phyloP scores from a whole-genome alignment of 495 filamentous ascomycete genomes.

The Hypoxylon subgilvum region DNA sequence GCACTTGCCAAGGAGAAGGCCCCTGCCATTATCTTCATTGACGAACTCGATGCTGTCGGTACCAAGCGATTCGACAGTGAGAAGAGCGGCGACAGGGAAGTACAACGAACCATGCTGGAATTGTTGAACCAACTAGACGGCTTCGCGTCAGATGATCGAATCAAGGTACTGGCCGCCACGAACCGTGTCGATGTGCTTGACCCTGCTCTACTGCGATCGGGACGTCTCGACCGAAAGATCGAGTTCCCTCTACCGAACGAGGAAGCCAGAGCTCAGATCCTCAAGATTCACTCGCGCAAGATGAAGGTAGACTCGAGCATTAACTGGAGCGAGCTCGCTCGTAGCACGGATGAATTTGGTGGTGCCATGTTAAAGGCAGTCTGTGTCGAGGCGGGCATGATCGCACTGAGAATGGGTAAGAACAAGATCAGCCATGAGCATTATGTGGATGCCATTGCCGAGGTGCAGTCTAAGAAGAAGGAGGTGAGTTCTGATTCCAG shows the following conservation, averaged over 20 bases:
- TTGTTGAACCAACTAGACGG: slow-evolving; percentile 98
- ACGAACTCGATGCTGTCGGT: slow-evolving; percentile 95
- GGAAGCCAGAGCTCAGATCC: slow-evolving; percentile 94
- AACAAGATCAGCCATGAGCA: slow-evolving; percentile 97
- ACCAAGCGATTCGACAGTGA: slow-evolving; percentile 99
- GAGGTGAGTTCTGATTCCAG: slow-evolving; percentile 59
- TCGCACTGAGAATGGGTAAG: slow-evolving; percentile 89
- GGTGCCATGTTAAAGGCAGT: slow-evolving; percentile 98
- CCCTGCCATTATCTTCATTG: slow-evolving; percentile 98
- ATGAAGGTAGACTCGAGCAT: slow-evolving; percentile 94
- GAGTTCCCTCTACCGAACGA: slow-evolving; percentile 99
- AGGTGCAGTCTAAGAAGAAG: slow-evolving; percentile 99
- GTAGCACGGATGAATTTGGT: slow-evolving; percentile 98
- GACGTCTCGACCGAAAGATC: slow-evolving; percentile 97
- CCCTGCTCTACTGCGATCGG: slow-evolving; percentile 89
- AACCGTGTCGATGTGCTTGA: slow-evolving; percentile 98
- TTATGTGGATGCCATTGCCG: slow-evolving; percentile 97
- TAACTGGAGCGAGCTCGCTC: slow-evolving; percentile 95
- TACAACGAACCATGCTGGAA: slow-evolving; percentile 98
- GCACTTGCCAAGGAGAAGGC: slow-evolving; percentile 98
- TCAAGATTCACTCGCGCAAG: slow-evolving; percentile 96
- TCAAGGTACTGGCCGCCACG: slow-evolving; percentile 97
- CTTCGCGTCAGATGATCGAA: slow-evolving; percentile 97
- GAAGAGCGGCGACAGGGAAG: slow-evolving; percentile 96
- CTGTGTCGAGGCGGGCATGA: slow-evolving; percentile 99